Percentiles rank a stretch among this genome's conserved stretches.
These are phyloP conservation scores for Pyrus communis DNA, from an alignment of 306 rosid genomes.

Conservation along the genomic window DNA sequence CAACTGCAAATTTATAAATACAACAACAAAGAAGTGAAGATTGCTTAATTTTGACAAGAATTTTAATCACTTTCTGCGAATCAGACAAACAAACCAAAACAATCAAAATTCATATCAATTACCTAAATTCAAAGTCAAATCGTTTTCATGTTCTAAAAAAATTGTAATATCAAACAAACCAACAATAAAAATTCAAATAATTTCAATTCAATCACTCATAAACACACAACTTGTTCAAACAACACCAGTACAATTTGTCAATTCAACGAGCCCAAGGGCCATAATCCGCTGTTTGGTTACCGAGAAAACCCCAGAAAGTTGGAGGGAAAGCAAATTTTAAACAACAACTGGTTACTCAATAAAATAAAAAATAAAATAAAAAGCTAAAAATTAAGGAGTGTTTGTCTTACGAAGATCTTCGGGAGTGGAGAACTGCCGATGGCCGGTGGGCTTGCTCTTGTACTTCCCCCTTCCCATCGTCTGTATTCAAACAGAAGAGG, in stretches of 20 bases:
- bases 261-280: not conserved
- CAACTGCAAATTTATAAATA: slow-evolving; percentile 43
- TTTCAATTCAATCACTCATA: not conserved
- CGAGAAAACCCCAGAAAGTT: not conserved
- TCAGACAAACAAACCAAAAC: not conserved
- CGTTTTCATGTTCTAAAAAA: not conserved
- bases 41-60: too few relatives aligned
- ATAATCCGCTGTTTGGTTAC: not conserved
- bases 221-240: not conserved
- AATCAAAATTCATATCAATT: not conserved
- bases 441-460: slow-evolving; percentile 94
- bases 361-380: not conserved
- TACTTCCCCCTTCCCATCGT: slow-evolving; percentile 87
- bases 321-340: not conserved
- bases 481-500: not conserved
- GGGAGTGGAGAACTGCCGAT: slow-evolving; percentile 79
- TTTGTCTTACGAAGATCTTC: slow-evolving; percentile 66
- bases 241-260: too few relatives aligned
- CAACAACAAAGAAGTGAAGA: not conserved
- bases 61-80: too few relatives aligned
- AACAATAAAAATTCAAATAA: not conserved
- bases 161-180: not conserved
- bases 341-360: too few relatives aligned
- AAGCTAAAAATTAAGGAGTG: not conserved
- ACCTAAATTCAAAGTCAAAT: not conserved